Percentiles rank a stretch among this genome's conserved stretches.
Conservation (phyloP, 2,329 filamentous ascomycete genomes). For the Xylaria sp. region DNA sequence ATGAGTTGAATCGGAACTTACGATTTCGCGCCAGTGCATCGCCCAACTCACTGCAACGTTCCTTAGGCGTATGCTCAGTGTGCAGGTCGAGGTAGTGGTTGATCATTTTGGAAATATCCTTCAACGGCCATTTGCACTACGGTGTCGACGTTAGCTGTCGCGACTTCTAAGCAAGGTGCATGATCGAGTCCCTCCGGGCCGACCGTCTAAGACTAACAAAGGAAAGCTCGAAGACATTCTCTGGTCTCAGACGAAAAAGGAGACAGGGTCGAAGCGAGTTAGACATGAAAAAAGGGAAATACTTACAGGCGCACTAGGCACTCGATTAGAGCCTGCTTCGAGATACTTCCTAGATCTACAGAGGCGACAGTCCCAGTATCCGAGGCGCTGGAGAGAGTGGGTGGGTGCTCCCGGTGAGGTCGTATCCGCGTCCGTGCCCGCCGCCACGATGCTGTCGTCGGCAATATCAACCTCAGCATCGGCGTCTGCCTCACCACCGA, state of each 20-base stretch:
- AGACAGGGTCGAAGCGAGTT: neutral
- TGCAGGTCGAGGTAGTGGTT: conserved; percentile 55
- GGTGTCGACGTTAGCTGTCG: neutral
- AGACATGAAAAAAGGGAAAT: neutral
- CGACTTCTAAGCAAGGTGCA: neutral
- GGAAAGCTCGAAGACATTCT: neutral
- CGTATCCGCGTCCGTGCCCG: neutral
- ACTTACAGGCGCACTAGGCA: conserved; percentile 49
- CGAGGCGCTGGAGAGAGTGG: conserved; percentile 46
- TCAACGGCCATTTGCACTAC: conserved; percentile 50
- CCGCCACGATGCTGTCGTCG: conserved; percentile 17
- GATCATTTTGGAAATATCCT: conserved; percentile 53
- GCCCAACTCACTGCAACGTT: conserved; percentile 52
- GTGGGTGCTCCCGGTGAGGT: conserved; percentile 30
- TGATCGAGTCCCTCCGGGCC: too few species aligned
- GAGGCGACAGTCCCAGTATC: conserved; percentile 53
- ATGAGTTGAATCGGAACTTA: conserved; percentile 33
- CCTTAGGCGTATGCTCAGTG: conserved; percentile 48
- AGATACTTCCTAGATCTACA: conserved; percentile 51
- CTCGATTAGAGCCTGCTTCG: conserved; percentile 47
- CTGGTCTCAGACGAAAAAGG: neutral
- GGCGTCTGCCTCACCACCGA: conserved; percentile 7
- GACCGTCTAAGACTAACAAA: neutral
- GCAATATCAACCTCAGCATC: conserved; percentile 15
- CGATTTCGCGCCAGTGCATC: conserved; percentile 49